Base-by-base conservation (phyloP, 2,329 filamentous ascomycete genomes). In the Verticillium longisporum region DNA sequence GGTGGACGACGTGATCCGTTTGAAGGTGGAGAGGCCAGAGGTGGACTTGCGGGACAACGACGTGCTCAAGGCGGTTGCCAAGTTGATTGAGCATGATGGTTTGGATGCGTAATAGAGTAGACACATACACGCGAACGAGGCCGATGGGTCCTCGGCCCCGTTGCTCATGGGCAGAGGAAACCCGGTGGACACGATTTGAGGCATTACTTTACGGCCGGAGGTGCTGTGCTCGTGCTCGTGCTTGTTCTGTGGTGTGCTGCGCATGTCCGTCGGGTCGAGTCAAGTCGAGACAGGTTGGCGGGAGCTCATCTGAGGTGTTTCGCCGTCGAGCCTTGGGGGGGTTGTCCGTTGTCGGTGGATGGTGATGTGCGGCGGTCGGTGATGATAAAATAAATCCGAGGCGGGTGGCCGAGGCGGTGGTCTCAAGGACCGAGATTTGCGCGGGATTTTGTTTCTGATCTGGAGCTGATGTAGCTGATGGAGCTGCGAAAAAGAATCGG, bases 81-180 rank as follows among this genome's bases (percentile, higher is more conserved):
- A 85, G 75, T 79, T 98, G 75, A 89, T 98, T 68, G 91, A 97
- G 75, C 82, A 96, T 68, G 92, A 98, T 77, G 95, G 95, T 1
- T 75, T 96, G 75, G 92, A 96, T 80, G 81, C 81, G 61, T 86
- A 54, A 64, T 34, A 50, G 45, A 50, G 45, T 50, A 50, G 45
- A 50, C 45, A 50, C 45, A 50, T n/a, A 50, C 6, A 41, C 38
- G 15, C 38, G 11, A n/a, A n/a, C 9, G 7, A 36, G 34, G 34
- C 34, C n/a, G 45, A 50, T 50, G 45, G 45, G 45, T 50, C 45
- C 18, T 26, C n/a, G n/a, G n/a, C 45, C 45, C 45, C n/a, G n/a
- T 50, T 50, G 45, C 45, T 50, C 6, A 5, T 50, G 45, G 45
- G 45, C 18, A 21, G 45, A 50, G 45, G 11, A 50, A 18, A 7